Percentiles rank a stretch among this genome's conserved stretches.
Conservation (phyloP, 345 rosid genomes). For the Cardamine occulta region DNA sequence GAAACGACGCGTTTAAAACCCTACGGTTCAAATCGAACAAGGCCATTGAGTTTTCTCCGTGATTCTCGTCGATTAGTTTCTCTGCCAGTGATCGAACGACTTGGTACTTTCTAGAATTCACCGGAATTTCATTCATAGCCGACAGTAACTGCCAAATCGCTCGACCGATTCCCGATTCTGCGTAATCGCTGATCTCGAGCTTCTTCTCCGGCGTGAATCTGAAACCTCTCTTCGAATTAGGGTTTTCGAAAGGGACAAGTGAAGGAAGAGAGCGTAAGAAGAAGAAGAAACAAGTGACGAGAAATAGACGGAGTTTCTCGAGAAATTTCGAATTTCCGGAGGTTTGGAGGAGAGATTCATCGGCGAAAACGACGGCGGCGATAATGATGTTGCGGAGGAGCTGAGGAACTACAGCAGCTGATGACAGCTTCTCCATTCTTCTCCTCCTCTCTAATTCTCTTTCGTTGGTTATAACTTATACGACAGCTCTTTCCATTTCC, state of each 20-base stretch:
- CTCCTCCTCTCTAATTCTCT: background rate
- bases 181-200: slow-evolving; percentile 24
- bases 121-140: slow-evolving; percentile 67
- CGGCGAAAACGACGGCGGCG: slow-evolving; percentile 61
- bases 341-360: slow-evolving; percentile 59
- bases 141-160: slow-evolving; percentile 72
- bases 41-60: slow-evolving; percentile 47
- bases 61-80: slow-evolving; percentile 75
- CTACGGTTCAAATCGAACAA: slow-evolving; percentile 61
- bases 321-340: slow-evolving; percentile 54
- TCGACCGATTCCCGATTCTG: slow-evolving; percentile 67
- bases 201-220: slow-evolving; percentile 9
- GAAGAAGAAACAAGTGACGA: slow-evolving; percentile 62
- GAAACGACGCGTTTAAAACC: slow-evolving; percentile 67
- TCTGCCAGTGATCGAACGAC: slow-evolving; percentile 76
- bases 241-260: slow-evolving; percentile 39
- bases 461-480: slow-evolving; percentile 8
- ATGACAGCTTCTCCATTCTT: slow-evolving; percentile 52
- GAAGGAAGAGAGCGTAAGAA: slow-evolving; percentile 61
- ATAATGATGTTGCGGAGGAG: slow-evolving; percentile 60
- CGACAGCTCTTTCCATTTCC: slow-evolving; percentile 10
- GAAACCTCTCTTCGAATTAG: slow-evolving; percentile 9
- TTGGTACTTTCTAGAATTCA: slow-evolving; percentile 79
- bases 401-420: slow-evolving; percentile 55
- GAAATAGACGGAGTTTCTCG: slow-evolving; percentile 53